Evolutionary conservation across 2,329 filamentous ascomycete genomes (phyloP).

Genomic region (Botrytis pseudocinerea): DNA sequence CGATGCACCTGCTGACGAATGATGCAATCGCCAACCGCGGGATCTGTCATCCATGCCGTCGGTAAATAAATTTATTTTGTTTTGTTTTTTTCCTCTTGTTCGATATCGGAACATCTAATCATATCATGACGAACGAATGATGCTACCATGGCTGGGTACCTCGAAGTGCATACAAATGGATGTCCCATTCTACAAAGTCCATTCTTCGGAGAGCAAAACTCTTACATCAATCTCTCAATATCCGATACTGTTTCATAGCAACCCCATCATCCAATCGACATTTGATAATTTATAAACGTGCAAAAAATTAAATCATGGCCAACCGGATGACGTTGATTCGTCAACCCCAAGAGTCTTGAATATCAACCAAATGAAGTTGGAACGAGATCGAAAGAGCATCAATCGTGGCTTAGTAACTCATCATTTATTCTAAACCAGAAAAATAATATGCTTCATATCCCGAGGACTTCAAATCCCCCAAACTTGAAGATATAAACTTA

Average conservation of each 20-base stretch:
- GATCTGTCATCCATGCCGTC: slow-evolving; percentile 9
- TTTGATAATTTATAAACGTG: slow-evolving; percentile 15
- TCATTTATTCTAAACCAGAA: not conserved
- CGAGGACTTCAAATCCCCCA: not conserved
- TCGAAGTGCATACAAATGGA: not conserved
- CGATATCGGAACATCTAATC: not conserved
- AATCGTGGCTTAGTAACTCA: not conserved
- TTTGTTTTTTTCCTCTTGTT: not conserved
- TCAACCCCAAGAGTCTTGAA: not conserved
- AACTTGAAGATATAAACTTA: not conserved
- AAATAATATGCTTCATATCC: not conserved
- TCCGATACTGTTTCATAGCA: not conserved
- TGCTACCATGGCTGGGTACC: not conserved
- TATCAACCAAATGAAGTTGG: slow-evolving; percentile 1
- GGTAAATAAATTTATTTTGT: not conserved
- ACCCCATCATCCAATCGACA: slow-evolving; percentile 1
- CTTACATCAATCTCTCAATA: not conserved
- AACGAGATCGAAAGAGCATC: slow-evolving; percentile 14
- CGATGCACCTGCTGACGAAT: not conserved
- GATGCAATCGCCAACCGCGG: slow-evolving; percentile 2
- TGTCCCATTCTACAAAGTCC: not conserved
- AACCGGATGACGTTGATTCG: slow-evolving; percentile 20
- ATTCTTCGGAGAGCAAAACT: not conserved
- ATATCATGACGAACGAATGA: not conserved
- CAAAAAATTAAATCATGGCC: not conserved